Base-by-base conservation (phyloP, 2,329 filamentous ascomycete species). In the Exophiala lecanii-corni region DNA sequence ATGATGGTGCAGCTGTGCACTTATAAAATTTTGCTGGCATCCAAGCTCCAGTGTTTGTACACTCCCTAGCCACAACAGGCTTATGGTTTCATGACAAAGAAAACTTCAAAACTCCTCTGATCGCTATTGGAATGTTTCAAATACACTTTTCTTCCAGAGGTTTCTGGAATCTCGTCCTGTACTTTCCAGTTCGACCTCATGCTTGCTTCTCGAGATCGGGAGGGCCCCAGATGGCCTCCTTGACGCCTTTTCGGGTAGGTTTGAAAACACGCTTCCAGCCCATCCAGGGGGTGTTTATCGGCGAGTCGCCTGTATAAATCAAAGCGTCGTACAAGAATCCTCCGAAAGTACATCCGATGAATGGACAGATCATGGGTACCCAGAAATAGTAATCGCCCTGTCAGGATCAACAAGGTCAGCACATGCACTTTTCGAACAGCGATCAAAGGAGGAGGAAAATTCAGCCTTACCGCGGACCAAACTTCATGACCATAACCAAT, bases 341-440 rank as follows among this genome's bases (percentile, higher is more conserved):
- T n/a, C 79, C 78, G 49, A 79, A 73, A 0, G 69, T 59, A 50
- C 67, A 71, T 6, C 80, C 81, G 7, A 73, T 60, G 59, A 84
- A 83, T 0, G 80, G 80, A 3, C 77, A 72, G 1, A 84, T 76
- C 70, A 84, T 80, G 1, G 81, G 81, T 13, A 76, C 74, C 78
- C 78, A 84, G 60, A 83, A 83, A 58, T 83, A 84, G 51, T 83
- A 81, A 3, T 69, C 70, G 10, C 79, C 78, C 23, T 26, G 12
- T 6, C n/a, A 26, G 12, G 23, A 6, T 26, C 23, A 26, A 26
- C n/a, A n/a, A n/a, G n/a, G 2, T 75, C 71, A 26, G 23, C 23
- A 7, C 12, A 26, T 26, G 23, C 23, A 7, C 23, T 7, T 26
- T 12, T 26, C 23, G 23, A 12, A 26, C 23, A 6, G n/a, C n/a